Evolutionary conservation across 2,329 filamentous ascomycete genomes (phyloP).

Genomic region (Alternaria angustiovoidea): DNA sequence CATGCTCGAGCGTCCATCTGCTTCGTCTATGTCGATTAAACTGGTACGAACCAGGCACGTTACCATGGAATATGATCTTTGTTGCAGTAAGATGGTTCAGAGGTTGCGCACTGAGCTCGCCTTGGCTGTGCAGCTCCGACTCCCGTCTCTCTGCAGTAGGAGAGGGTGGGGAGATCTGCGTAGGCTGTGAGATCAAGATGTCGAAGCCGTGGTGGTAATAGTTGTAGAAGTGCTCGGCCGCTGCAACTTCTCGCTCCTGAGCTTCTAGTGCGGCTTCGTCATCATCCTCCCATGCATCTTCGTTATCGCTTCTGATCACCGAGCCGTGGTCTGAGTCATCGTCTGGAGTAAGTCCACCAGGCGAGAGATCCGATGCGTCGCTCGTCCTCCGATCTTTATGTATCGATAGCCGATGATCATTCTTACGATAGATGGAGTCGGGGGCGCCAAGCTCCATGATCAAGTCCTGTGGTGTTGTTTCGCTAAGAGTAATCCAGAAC

Average conservation of each 20-base stretch:
- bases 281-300: constrained; percentile 58
- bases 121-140: constrained; percentile 31
- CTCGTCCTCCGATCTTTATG: constrained; percentile 61
- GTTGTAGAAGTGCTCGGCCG: constrained; percentile 86
- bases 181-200: constrained; percentile 83
- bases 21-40: constrained; percentile 94
- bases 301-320: constrained; percentile 48
- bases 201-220: constrained; percentile 98
- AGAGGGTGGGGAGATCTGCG: constrained; percentile 56
- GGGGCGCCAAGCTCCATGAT: constrained; percentile 91
- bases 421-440: constrained; percentile 92
- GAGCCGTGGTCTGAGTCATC: constrained; percentile 48
- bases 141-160: constrained; percentile 64
- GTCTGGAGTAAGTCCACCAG: constrained; percentile 38
- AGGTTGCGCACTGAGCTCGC: constrained; percentile 41
- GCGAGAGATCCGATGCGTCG: constrained; percentile 47
- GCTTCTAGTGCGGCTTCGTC: constrained; percentile 60
- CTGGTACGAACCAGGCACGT: constrained; percentile 93
- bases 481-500: constrained; percentile 77
- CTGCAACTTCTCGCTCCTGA: constrained; percentile 66
- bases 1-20: constrained; percentile 77
- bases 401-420: constrained; percentile 86
- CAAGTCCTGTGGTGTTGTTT: constrained; percentile 91
- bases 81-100: constrained; percentile 79
- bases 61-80: constrained; percentile 92